Evolutionary conservation across 2,329 filamentous ascomycete genomes (phyloP).

Genomic region (Hypoxylon sp.): DNA sequence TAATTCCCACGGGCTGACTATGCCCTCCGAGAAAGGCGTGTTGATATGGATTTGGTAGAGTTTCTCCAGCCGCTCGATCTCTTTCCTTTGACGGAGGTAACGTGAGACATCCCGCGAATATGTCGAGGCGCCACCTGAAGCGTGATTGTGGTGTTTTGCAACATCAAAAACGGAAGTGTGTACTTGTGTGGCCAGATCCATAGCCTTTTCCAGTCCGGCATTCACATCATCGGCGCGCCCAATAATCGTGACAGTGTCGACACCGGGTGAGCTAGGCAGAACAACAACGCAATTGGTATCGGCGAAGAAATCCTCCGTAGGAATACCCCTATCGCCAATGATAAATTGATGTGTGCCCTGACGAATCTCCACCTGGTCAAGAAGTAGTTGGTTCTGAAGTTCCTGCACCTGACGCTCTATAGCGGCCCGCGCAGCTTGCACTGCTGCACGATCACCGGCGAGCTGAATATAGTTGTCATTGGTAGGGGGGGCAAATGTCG

Average conservation of each 20-base stretch:
- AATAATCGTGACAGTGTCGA: conserved; percentile 87
- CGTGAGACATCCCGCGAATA: conserved; percentile 90
- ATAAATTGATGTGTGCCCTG: conserved; percentile 95
- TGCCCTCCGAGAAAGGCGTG: conserved; percentile 78
- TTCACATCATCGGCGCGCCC: conserved; percentile 82
- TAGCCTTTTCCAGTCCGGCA: conserved; percentile 83
- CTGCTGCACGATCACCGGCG: conserved; percentile 85
- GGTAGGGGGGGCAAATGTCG: conserved; percentile 79
- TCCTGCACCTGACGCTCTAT: conserved; percentile 85
- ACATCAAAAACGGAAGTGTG: conserved; percentile 87
- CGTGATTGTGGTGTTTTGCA: conserved; percentile 81
- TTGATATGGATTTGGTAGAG: conserved; percentile 89
- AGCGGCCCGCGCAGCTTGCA: conserved; percentile 82
- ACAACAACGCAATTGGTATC: conserved; percentile 93
- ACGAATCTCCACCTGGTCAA: conserved; percentile 86
- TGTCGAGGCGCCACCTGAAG: conserved; percentile 77
- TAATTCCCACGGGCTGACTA: conserved; percentile 85
- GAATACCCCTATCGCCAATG: conserved; percentile 84
- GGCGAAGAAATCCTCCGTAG: conserved; percentile 87
- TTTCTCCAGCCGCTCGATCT: conserved; percentile 86
- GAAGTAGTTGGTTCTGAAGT: conserved; percentile 80
- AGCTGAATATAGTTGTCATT: conserved; percentile 84
- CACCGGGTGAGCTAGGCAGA: conserved; percentile 81
- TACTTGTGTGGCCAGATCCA: conserved; percentile 90
- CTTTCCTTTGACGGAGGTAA: conserved; percentile 85